A percentile compares a stretch with the other conserved stretches of the same genome.
Evolutionary conservation across 129 eudicot species (phyloP).

Genomic region (Flaveria trinervia): DNA sequence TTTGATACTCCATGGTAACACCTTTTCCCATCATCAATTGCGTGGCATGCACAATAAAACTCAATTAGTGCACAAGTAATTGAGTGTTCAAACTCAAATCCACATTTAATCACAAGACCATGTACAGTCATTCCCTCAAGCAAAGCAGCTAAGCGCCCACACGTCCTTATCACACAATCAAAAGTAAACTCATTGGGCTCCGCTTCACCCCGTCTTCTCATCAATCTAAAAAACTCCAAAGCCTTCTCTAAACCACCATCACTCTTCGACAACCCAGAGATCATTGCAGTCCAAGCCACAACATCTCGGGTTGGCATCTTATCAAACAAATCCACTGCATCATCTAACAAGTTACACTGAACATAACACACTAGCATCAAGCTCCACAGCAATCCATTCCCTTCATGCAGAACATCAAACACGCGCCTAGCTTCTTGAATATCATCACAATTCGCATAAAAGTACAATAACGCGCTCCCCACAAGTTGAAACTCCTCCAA

Average conservation of each 20-base stretch:
- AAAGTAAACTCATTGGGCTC: constrained; percentile 67
- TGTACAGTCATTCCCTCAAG: constrained; percentile 52
- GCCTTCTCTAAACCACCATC: constrained; percentile 57
- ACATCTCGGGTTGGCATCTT: constrained; percentile 62
- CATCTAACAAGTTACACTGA: constrained; percentile 47
- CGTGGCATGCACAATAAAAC: constrained; percentile 51
- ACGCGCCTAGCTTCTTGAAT: constrained; percentile 49
- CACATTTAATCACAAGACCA: constrained; percentile 49
- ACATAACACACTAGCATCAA: constrained; percentile 69
- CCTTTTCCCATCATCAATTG: constrained; percentile 7
- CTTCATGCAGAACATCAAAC: constrained; percentile 53
- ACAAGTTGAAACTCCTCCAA: constrained; percentile 46
- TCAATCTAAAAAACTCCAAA: constrained; percentile 50
- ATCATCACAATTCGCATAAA: constrained; percentile 49
- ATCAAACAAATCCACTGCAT: constrained; percentile 48
- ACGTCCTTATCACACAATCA: constrained; percentile 60
- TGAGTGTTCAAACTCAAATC: constrained; percentile 54
- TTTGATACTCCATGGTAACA: too few relatives aligned
- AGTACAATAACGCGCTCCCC: constrained; percentile 58
- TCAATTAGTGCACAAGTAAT: constrained; percentile 56
- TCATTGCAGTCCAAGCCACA: constrained; percentile 67
- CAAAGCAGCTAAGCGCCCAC: constrained; percentile 41
- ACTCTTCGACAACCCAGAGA: constrained; percentile 57
- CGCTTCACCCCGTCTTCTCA: constrained; percentile 49
- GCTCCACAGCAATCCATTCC: constrained; percentile 60